Conservation (phyloP, 140 eudicot species). For the Ambrosia hybrid region DNA sequence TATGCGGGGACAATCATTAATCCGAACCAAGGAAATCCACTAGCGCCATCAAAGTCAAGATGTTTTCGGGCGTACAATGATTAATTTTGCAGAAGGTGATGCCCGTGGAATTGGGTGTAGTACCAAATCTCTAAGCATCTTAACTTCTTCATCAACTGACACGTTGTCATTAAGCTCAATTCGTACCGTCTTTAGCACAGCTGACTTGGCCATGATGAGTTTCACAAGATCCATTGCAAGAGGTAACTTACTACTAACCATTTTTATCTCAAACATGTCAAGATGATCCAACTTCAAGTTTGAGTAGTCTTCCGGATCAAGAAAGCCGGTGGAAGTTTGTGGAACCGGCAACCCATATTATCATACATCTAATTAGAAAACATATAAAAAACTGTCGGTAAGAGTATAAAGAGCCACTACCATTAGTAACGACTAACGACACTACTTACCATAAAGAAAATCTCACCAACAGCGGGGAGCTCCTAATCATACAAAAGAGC, state of each 20-base stretch:
- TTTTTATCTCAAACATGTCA: background rate
- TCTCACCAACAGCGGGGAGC: background rate
- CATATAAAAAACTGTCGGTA: background rate
- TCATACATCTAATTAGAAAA: background rate
- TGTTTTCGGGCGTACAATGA: background rate
- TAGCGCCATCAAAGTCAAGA: background rate
- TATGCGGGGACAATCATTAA: background rate
- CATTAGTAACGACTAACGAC: background rate
- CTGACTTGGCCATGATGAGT: background rate
- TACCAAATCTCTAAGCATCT: background rate
- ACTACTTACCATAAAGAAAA: background rate
- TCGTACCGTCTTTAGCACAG: background rate
- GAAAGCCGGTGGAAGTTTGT: background rate
- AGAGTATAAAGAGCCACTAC: background rate
- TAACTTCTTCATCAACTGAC: background rate
- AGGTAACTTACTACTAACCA: background rate
- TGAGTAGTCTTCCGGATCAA: background rate
- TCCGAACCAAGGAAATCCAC: background rate
- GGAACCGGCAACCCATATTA: background rate
- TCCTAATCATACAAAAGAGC: background rate
- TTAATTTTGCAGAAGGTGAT: background rate
- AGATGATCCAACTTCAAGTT: slow-evolving; percentile 8
- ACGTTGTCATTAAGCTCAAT: background rate
- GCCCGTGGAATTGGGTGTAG: background rate
- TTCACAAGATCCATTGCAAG: slow-evolving; percentile 4